Conservation (phyloP, 495 filamentous ascomycete genomes). For the Penicillium macrosclerotiorum region DNA sequence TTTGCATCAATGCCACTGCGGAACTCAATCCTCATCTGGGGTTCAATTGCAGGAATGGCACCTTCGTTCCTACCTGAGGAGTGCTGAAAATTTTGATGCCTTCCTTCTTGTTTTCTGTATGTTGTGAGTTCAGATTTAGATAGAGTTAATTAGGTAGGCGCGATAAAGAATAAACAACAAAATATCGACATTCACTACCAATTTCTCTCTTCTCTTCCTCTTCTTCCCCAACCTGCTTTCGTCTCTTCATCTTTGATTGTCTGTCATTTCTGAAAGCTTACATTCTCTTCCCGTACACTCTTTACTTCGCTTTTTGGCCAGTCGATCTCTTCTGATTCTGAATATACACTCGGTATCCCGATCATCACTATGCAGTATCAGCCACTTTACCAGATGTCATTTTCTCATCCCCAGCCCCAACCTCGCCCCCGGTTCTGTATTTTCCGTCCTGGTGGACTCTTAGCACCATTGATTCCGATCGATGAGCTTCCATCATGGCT, state of each 20-base stretch:
- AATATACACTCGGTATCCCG: too few species aligned
- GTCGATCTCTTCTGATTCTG: too few species aligned
- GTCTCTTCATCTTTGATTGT: background rate
- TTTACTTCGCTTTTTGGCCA: too few species aligned
- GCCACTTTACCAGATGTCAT: slow-evolving; percentile 1
- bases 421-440: slow-evolving; percentile 37
- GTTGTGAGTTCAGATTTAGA: background rate
- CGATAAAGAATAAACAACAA: slow-evolving; percentile 1
- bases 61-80: slow-evolving; percentile 17
- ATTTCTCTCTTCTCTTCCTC: slow-evolving; percentile 3
- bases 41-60: slow-evolving; percentile 36
- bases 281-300: slow-evolving; percentile 1
- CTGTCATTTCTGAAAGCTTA: slow-evolving; percentile 7
- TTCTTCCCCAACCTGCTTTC: slow-evolving; percentile 11
- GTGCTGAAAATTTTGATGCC: background rate
- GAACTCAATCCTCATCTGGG: slow-evolving; percentile 34
- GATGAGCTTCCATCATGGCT: slow-evolving; percentile 43
- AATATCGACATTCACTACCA: background rate
- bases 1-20: slow-evolving; percentile 37
- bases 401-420: slow-evolving; percentile 6
- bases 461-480: slow-evolving; percentile 32
- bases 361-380: slow-evolving; percentile 9
- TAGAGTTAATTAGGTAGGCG: background rate
- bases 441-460: slow-evolving; percentile 25
- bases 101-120: background rate